Evolutionary conservation across 2,329 filamentous ascomycete species (phyloP).

Genomic region (Aschersonia sp.): DNA sequence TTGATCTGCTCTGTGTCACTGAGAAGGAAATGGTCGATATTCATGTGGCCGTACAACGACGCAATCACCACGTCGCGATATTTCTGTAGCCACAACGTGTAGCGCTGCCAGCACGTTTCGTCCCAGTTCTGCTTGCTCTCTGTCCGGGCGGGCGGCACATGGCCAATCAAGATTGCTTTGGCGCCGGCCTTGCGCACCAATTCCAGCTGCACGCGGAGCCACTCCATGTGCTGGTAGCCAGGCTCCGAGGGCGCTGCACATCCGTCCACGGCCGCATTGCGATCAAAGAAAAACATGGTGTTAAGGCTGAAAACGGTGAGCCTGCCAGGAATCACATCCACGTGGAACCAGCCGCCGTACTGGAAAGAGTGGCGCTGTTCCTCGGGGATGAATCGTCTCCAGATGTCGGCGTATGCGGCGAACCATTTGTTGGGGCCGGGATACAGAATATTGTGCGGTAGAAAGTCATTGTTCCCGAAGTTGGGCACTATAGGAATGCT

Average conservation of each 20-base stretch:
- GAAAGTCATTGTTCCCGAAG: slow-evolving; percentile 93
- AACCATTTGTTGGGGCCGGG: slow-evolving; percentile 82
- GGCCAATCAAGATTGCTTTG: slow-evolving; percentile 89
- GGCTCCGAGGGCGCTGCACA: slow-evolving; percentile 68
- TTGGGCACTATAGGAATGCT: slow-evolving; percentile 74
- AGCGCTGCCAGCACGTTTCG: slow-evolving; percentile 97
- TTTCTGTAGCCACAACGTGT: slow-evolving; percentile 77
- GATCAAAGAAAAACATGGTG: slow-evolving; percentile 89
- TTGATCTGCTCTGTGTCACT: slow-evolving; percentile 72
- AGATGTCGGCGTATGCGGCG: slow-evolving; percentile 60
- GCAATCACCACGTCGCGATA: slow-evolving; percentile 81
- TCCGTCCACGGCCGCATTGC: slow-evolving; percentile 86
- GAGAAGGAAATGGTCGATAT: slow-evolving; percentile 91
- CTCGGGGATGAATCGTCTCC: slow-evolving; percentile 80
- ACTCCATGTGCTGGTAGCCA: slow-evolving; percentile 90
- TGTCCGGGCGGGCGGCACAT: slow-evolving; percentile 83
- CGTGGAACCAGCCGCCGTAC: slow-evolving; percentile 87
- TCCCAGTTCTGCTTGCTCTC: slow-evolving; percentile 82
- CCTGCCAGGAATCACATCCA: slow-evolving; percentile 76
- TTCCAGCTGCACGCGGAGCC: slow-evolving; percentile 80
- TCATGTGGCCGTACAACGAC: slow-evolving; percentile 88
- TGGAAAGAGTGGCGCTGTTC: slow-evolving; percentile 83
- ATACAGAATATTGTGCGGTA: slow-evolving; percentile 88
- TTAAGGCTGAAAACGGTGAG: slow-evolving; percentile 90
- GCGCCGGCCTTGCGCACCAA: slow-evolving; percentile 70